Base-by-base conservation (phyloP, 768 basidiomycete species). In the Mrakia hoshinonis region DNA sequence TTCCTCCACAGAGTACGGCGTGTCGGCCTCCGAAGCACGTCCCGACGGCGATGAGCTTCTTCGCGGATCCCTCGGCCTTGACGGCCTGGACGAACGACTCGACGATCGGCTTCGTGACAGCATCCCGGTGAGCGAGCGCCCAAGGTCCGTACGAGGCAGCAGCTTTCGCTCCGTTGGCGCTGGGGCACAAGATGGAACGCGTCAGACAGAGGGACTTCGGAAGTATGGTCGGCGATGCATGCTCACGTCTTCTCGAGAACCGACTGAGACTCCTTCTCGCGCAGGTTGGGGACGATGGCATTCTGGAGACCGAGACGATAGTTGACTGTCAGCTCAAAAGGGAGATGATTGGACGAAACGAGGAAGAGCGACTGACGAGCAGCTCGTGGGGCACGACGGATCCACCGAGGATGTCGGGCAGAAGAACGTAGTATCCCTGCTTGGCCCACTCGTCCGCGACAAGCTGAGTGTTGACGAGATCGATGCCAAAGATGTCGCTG, bases 371-470 rank as follows among this genome's bases (percentile, higher is more conserved):
- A 64, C 69, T n/a, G 26, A 70, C 69, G 34, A 70, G 51, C 48
- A 70, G 12, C 26, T 54, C 61, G 61, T 51, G 31, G 2, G 47
- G 24, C n/a, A 70, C 61, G 3, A 34, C 43, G 38, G 48, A 47
- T 62, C 73, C 74, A 0, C 77, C 74, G 51, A 80, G 69, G 46
- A 79, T 69, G 68, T 80, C 81, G 9, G 79, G 79, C 29, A 81
- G n/a, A 29, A 76, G 58, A 26, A 79, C 78, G 55, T 77, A 76
- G 74, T 77, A 79, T 29, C 79, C 81, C 15, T 76, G 69, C 24
- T 74, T 74, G 9, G 81, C 79, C 77, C 79, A 80, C 73, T 78
- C 78, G 66, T 80, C 80, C 13, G 79, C 79, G 18, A 73, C 69
- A 3, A 75, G 49, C 52, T 77, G 75, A 31, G 77, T 72, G 64